phyloP scores from a whole-genome alignment of 345 rosid genomes.

The Physaria fendleri region DNA sequence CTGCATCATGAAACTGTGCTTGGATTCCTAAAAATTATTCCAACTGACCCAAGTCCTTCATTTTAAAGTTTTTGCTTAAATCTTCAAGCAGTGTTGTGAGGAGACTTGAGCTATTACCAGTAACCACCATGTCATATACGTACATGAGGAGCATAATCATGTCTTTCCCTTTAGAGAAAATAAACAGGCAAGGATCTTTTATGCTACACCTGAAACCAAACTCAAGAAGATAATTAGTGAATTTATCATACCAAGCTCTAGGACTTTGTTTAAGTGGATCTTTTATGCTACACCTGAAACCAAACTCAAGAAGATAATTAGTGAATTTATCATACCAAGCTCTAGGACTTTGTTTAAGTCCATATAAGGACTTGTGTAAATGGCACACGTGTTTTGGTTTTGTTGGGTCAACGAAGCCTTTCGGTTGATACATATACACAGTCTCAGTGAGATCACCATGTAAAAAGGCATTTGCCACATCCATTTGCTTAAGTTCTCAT shows the following conservation, averaged over 20 bases:
- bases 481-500: background rate
- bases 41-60: background rate
- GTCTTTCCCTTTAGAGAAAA: accelerated
- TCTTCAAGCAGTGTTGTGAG: background rate
- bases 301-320: background rate
- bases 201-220: background rate
- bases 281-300: background rate
- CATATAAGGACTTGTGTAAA: background rate
- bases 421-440: background rate
- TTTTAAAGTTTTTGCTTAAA: too few relatives aligned
- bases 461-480: background rate
- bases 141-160: too few relatives aligned
- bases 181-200: background rate
- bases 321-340: background rate
- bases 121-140: background rate
- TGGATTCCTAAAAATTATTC: background rate
- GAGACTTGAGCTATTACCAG: background rate
- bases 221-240: background rate
- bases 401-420: background rate
- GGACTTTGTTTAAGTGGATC: background rate
- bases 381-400: background rate
- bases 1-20: background rate
- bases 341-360: background rate
- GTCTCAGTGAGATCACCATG: background rate
- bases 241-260: background rate